Evolutionary conservation across 768 basidiomycete species (phyloP), one percentile per base, ranked within the genome.

Genomic region (Russula sp.): DNA sequence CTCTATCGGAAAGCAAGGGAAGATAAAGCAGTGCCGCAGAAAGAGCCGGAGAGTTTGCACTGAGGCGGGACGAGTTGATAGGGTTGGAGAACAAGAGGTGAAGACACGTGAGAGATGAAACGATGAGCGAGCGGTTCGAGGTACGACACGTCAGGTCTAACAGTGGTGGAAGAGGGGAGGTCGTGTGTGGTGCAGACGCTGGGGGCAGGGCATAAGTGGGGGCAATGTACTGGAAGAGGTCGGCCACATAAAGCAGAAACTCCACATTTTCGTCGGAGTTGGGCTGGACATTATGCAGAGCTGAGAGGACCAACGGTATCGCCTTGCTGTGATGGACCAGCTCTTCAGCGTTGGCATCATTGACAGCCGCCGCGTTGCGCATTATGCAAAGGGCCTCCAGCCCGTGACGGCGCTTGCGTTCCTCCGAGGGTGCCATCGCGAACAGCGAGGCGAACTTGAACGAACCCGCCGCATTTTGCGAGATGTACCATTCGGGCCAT

Each of bases 401-500:
- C n/a, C 94, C 92, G 70, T 91, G 86, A 64, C 86, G 81, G 31
- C 85, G 81, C 62, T 83, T 84, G 37, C 78, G 77, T 48, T 80
- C 78, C 49, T 78, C 74, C 18, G 80, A 79, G 10, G 79, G 78
- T 0, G 82, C 72, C 18, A 80, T 71, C 32, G 87, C 81, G 66
- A 91, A 92, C 42, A 91, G 73, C 9, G 74, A 54, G 18, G 63
- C 32, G 27, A 64, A n/a, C 32, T 65, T 49, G 47, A 48, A 49
- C 11, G 52, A 39, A 6, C 51, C 57, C 20, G 56, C 57, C 42
- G 62, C 59, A 44, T 47, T 67, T 40, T 71, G 70, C 31, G 82
- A 79, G 55, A 85, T 78, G 72, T 89, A 95, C 86, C 86, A 89
- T 70, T 90, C 86, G 3, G 94, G 93, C 88, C 89, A 93, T 70